Evolutionary conservation across 495 filamentous ascomycete genomes (phyloP).

Genomic region (Hypoxylon fragiforme): DNA sequence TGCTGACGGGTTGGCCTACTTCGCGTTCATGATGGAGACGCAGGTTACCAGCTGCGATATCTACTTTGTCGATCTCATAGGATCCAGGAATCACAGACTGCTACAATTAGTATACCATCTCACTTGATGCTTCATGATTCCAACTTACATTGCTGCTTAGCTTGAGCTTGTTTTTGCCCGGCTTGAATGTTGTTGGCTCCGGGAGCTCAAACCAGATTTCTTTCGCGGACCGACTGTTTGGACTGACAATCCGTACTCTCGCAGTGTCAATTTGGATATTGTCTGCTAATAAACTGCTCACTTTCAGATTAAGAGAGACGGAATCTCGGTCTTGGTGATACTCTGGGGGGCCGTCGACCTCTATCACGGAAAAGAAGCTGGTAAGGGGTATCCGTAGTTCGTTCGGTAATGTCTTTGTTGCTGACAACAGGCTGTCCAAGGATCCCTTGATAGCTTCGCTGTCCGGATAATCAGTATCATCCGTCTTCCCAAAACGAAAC

Average conservation of each 20-base stretch:
- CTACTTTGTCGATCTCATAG: constrained; percentile 75
- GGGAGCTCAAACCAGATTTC: constrained; percentile 68
- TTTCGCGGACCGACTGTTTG: constrained; percentile 49
- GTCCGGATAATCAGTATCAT: constrained; percentile 54
- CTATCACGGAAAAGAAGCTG: constrained; percentile 72
- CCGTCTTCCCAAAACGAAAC: constrained; percentile 31
- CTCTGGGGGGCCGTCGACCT: constrained; percentile 67
- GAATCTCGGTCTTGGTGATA: constrained; percentile 77
- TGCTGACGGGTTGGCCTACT: constrained; percentile 44
- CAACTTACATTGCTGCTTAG: constrained; percentile 56
- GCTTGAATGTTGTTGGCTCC: constrained; percentile 48
- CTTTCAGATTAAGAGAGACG: constrained; percentile 69
- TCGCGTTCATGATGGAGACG: constrained; percentile 65
- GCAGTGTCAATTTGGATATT: constrained; percentile 67
- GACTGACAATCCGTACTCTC: constrained; percentile 64
- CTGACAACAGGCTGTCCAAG: constrained; percentile 65
- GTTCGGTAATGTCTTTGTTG: constrained; percentile 64
- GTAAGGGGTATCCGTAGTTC: constrained; percentile 68
- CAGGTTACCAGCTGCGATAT: constrained; percentile 69
- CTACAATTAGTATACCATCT: constrained; percentile 1
- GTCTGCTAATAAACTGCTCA: constrained; percentile 74
- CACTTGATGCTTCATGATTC: neutral
- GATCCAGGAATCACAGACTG: constrained; percentile 67
- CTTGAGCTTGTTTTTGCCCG: constrained; percentile 56
- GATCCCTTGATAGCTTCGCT: constrained; percentile 60